phyloP scores from a whole-genome alignment of 139 green algal species.

The Chlamydomonas applanata region DNA sequence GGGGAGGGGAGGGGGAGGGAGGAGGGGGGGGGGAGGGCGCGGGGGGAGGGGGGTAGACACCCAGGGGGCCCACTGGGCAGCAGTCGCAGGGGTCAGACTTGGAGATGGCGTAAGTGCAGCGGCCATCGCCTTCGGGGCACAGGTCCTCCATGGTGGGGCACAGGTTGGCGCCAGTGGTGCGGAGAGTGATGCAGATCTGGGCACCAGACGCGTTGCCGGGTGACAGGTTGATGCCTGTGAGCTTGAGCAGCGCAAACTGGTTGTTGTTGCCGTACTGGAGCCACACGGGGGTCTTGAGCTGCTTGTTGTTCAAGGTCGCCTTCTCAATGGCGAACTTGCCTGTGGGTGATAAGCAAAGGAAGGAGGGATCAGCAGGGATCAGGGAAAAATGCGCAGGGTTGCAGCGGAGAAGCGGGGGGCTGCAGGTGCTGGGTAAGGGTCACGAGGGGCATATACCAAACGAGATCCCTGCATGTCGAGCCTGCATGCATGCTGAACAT shows the following conservation, averaged over 20 bases:
- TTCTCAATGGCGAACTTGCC: conserved; percentile 6
- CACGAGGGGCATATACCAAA: too few species aligned
- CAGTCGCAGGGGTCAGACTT: conserved; percentile 28
- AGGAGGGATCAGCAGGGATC: background rate
- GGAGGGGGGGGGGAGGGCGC: conserved; percentile 3
- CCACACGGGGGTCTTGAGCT: too few species aligned
- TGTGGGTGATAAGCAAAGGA: background rate
- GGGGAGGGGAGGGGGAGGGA: background rate
- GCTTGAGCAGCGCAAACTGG: conserved; percentile 2
- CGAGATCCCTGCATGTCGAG: too few species aligned
- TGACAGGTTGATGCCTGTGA: conserved; percentile 26
- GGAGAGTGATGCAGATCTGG: conserved; percentile 24
- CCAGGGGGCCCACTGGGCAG: conserved; percentile 21
- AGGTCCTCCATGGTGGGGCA: background rate
- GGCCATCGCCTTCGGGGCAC: conserved; percentile 13
- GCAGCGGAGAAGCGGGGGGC: background rate
- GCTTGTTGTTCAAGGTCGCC: background rate
- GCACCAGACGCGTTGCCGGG: conserved; percentile 9
- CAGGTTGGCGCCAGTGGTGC: background rate
- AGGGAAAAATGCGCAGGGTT: background rate
- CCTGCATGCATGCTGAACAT: too few species aligned
- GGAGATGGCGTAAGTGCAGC: conserved; percentile 21
- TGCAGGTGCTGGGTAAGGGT: background rate
- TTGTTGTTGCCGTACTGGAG: conserved; percentile 3
- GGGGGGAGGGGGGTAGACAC: conserved; percentile 20